A percentile compares a stretch with the other conserved stretches of the same genome.
phyloP scores from a whole-genome alignment of 1,284 basidiomycete genomes.

The Phellinidium pouzarii region DNA sequence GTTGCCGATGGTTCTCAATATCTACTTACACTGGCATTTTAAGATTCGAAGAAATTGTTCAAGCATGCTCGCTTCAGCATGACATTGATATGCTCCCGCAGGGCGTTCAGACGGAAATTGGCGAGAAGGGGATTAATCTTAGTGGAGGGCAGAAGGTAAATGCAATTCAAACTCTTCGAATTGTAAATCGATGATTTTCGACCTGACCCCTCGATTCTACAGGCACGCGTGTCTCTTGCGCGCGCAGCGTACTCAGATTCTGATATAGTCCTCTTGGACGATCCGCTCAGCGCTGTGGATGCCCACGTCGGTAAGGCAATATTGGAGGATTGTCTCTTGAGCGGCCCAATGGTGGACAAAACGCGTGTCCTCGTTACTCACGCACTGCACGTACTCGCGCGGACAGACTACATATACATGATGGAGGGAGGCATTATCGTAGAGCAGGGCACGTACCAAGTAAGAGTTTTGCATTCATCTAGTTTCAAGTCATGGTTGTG shows the following conservation, averaged over 20 bases:
- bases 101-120: conserved; percentile 57
- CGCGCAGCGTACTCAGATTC: conserved; percentile 74
- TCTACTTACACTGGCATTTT: neutral
- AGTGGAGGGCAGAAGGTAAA: conserved; percentile 63
- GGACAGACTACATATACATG: conserved; percentile 62
- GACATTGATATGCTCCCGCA: conserved; percentile 73
- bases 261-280: conserved; percentile 68
- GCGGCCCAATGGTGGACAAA: conserved; percentile 48
- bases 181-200: too few species aligned
- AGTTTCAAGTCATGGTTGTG: neutral
- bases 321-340: conserved; percentile 53
- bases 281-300: conserved; percentile 70
- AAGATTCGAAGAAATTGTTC: conserved; percentile 51
- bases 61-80: conserved; percentile 63
- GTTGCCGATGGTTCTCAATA: too few species aligned
- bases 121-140: conserved; percentile 47
- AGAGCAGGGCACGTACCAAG: conserved; percentile 58
- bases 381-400: conserved; percentile 64
- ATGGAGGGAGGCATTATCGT: conserved; percentile 64
- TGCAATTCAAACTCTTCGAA: too few species aligned
- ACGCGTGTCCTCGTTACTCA: conserved; percentile 78
- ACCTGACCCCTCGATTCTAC: conserved; percentile 28
- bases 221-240: conserved; percentile 78
- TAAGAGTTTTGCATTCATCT: conserved; percentile 24
- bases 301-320: conserved; percentile 59